A percentile compares a stretch with the other conserved stretches of the same genome.
These are phyloP conservation scores for Balakata baccata DNA, from an alignment of 345 rosid species.

Conservation along the genomic window DNA sequence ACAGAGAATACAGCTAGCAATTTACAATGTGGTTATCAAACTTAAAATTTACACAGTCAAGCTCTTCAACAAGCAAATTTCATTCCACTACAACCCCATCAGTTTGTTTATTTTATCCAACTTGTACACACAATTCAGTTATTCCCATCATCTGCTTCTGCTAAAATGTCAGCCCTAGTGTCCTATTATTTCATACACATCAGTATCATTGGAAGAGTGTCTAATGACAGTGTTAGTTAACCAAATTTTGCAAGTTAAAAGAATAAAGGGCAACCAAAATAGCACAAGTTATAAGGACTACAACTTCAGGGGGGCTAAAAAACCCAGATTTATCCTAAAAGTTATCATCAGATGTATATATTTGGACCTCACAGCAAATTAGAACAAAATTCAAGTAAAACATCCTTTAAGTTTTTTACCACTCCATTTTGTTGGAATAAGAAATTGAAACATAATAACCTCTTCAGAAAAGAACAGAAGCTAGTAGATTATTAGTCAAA, in stretches of 20 bases:
- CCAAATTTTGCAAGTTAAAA: not conserved
- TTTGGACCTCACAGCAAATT: not conserved
- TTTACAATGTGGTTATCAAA: not conserved
- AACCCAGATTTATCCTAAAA: not conserved
- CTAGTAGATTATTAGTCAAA: not conserved
- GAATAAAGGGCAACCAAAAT: not conserved
- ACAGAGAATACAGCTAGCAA: not conserved
- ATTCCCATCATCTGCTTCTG: not conserved
- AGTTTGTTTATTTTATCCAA: not conserved
- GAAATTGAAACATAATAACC: not conserved
- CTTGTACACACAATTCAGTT: not conserved
- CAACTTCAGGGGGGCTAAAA: not conserved
- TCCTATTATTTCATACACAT: not conserved
- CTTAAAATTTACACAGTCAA: not conserved
- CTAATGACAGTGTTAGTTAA: not conserved
- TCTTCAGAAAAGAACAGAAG: not conserved
- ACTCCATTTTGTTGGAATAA: conserved; percentile 3
- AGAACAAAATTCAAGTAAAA: not conserved
- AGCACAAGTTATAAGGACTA: not conserved
- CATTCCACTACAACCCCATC: not conserved
- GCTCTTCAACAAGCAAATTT: not conserved
- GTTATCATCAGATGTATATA: not conserved
- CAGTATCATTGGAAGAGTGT: not conserved
- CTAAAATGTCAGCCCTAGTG: not conserved
- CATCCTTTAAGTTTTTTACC: not conserved